phyloP scores from a whole-genome alignment of 805 yeast species.

The Monosporozyma yasuniensis region DNA sequence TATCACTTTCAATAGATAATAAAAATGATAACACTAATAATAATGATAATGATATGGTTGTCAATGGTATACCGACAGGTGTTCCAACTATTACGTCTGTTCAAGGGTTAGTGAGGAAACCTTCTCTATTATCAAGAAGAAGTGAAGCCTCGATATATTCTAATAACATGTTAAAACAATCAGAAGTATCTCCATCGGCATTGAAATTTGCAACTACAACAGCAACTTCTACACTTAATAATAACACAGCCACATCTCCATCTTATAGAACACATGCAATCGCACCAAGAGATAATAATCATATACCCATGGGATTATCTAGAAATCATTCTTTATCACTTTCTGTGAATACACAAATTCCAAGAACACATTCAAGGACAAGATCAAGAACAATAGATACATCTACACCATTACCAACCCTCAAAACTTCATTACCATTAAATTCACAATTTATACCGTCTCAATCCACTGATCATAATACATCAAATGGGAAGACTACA shows the following conservation, averaged over 20 bases:
- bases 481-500: constrained; percentile 4
- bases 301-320: background rate
- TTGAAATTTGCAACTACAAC: background rate
- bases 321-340: constrained; percentile 18
- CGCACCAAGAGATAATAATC: background rate
- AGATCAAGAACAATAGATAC: constrained; percentile 16
- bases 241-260: background rate
- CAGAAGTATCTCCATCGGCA: background rate
- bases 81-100: background rate
- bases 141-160: constrained; percentile 22
- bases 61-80: background rate
- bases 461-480: background rate
- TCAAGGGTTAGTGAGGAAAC: background rate
- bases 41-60: constrained; percentile 1
- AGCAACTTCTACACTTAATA: background rate
- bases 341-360: constrained; percentile 16
- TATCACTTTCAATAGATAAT: constrained; percentile 13
- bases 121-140: constrained; percentile 5
- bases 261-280: background rate
- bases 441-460: background rate
- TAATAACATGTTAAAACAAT: background rate
- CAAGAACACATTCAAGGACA: constrained; percentile 6
- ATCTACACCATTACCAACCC: constrained; percentile 7
- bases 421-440: background rate
- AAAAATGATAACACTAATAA: background rate